Evolutionary conservation across 2,329 filamentous ascomycete species (phyloP).

Genomic region (Aspergillus sp.): DNA sequence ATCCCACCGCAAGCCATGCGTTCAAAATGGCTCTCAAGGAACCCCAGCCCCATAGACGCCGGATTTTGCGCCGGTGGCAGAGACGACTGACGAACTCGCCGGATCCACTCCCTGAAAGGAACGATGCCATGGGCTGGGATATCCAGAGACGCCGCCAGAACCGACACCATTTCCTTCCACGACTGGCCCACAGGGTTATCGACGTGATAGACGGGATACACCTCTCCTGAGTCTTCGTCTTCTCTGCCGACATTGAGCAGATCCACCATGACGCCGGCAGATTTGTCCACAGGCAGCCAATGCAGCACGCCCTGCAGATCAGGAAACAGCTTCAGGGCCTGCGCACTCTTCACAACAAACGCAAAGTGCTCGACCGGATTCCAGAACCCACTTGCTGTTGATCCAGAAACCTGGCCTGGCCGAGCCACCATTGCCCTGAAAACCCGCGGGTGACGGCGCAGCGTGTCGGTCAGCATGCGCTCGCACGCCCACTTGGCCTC

Average conservation of each 20-base stretch:
- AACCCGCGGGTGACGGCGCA: conserved; percentile 40
- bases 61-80: conserved; percentile 23
- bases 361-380: conserved; percentile 53
- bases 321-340: conserved; percentile 46
- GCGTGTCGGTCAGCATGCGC: conserved; percentile 49
- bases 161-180: conserved; percentile 38
- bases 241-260: conserved; percentile 20
- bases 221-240: conserved; percentile 8
- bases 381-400: conserved; percentile 52
- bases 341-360: conserved; percentile 53
- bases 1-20: conserved; percentile 50
- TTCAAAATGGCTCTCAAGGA: conserved; percentile 31
- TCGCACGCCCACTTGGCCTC: conserved; percentile 56
- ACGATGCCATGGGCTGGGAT: conserved; percentile 33
- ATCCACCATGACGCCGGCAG: conserved; percentile 36
- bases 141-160: conserved; percentile 34
- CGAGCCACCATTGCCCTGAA: conserved; percentile 49
- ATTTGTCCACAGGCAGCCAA: conserved; percentile 50
- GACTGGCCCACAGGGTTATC: conserved; percentile 47
- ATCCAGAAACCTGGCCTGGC: conserved; percentile 55
- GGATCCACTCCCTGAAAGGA: conserved; percentile 42
- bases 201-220: conserved; percentile 45
- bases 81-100: conserved; percentile 28
- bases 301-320: conserved; percentile 42
- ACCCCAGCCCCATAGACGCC: conserved; percentile 28